phyloP scores from a whole-genome alignment of 805 yeast species.

The Clavispora fructus region DNA sequence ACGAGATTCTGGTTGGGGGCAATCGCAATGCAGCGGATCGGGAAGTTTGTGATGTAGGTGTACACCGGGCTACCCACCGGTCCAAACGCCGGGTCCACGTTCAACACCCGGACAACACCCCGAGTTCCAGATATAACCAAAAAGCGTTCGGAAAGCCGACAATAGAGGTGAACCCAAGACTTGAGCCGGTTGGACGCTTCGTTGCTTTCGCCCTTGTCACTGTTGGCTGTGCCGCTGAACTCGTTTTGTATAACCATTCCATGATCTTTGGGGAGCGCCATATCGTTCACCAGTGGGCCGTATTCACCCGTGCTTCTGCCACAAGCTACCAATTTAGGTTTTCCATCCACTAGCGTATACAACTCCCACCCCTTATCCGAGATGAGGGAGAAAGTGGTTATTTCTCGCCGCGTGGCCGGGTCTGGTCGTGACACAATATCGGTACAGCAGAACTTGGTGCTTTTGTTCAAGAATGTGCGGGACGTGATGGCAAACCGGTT shows the following conservation, averaged over 20 bases:
- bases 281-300: slow-evolving; percentile 40
- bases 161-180: slow-evolving; percentile 57
- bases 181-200: slow-evolving; percentile 31
- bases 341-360: slow-evolving; percentile 40
- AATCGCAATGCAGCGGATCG: slow-evolving; percentile 73
- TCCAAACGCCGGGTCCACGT: slow-evolving; percentile 28
- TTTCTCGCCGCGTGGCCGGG: slow-evolving; percentile 44
- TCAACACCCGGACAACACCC: slow-evolving; percentile 66
- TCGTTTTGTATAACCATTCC: slow-evolving; percentile 28
- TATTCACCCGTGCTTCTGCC: slow-evolving; percentile 68
- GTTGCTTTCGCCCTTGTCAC: slow-evolving; percentile 9
- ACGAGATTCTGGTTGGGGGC: slow-evolving; percentile 59
- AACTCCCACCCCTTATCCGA: slow-evolving; percentile 72
- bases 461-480: slow-evolving; percentile 21
- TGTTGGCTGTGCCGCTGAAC: slow-evolving; percentile 9
- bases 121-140: slow-evolving; percentile 67
- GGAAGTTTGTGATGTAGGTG: slow-evolving; percentile 64
- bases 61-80: slow-evolving; percentile 58
- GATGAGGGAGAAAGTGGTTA: slow-evolving; percentile 60
- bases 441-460: slow-evolving; percentile 24
- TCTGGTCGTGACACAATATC: slow-evolving; percentile 28
- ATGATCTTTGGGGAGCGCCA: slow-evolving; percentile 13
- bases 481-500: slow-evolving; percentile 30
- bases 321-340: slow-evolving; percentile 57
- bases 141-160: slow-evolving; percentile 53